A percentile compares a stretch with the other conserved stretches of the same genome.
Conservation (phyloP, 225 moss, liverwort and hornwort genomes). For the Antitrichia curtipendula region DNA sequence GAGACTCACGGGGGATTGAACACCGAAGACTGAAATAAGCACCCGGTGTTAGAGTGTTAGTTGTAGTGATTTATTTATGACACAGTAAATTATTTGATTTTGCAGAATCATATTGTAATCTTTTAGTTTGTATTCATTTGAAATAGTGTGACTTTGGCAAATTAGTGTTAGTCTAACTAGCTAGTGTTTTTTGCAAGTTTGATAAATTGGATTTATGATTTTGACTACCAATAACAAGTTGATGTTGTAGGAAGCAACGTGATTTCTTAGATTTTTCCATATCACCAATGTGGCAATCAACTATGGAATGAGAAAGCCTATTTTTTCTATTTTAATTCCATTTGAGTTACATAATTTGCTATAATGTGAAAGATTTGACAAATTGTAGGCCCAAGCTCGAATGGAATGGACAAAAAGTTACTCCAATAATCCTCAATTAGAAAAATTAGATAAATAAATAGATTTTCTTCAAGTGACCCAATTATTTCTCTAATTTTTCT, state of each 20-base stretch:
- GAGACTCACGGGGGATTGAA: no score
- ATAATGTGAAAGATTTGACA: neutral
- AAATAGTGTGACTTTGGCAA: neutral
- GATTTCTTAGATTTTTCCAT: neutral
- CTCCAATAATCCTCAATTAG: neutral
- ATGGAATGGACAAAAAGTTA: neutral
- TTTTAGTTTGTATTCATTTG: no score
- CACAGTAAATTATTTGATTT: neutral
- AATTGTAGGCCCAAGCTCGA: accelerated
- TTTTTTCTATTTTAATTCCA: neutral
- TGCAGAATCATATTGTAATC: neutral
- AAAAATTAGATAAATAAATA: no score
- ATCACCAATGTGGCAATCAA: neutral
- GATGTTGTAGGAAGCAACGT: accelerated
- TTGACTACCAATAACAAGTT: no score
- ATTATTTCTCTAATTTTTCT: no score
- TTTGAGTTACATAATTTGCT: neutral
- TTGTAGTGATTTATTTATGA: neutral
- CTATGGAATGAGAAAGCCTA: neutral
- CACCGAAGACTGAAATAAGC: no score
- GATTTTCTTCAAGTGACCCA: no score
- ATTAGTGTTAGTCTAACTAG: neutral
- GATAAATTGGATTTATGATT: neutral
- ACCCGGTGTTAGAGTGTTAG: no score
- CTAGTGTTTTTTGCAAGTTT: neutral